phyloP scores from a whole-genome alignment of 192 early-diverging fungal genomes.

The Entrophospora sp. region DNA sequence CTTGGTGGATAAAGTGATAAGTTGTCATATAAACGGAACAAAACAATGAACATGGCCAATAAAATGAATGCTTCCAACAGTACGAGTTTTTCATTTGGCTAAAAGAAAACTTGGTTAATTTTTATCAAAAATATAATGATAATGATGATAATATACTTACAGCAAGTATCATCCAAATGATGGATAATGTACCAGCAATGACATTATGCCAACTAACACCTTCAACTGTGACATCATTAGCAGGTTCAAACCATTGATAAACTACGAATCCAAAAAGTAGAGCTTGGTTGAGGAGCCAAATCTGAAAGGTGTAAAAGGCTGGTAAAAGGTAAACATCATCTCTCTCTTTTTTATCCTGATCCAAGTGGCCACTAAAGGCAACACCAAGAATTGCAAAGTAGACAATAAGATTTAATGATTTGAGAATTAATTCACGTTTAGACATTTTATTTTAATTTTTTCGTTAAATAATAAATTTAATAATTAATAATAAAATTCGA shows the following conservation, averaged over 20 bases:
- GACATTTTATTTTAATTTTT: too few relatives aligned
- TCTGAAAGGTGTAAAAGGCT: not conserved
- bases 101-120: too few relatives aligned
- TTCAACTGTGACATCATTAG: not conserved
- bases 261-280: slow-evolving; percentile 6
- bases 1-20: slow-evolving; percentile 31
- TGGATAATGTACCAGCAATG: not conserved
- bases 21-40: slow-evolving; percentile 22
- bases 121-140: not conserved
- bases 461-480: too few relatives aligned
- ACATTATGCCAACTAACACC: slow-evolving; percentile 4
- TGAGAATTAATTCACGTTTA: too few relatives aligned
- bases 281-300: not conserved
- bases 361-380: too few relatives aligned
- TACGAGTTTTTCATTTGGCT: not conserved
- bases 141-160: not conserved
- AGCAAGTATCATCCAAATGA: not conserved
- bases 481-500: too few relatives aligned
- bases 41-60: not conserved
- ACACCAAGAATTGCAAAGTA: too few relatives aligned
- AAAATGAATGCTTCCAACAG: not conserved
- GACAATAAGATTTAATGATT: too few relatives aligned
- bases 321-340: slow-evolving; percentile 7
- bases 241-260: slow-evolving; percentile 14
- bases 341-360: too few relatives aligned